Conservation (phyloP, 169 alveolate genomes). For the Plasmodium inui region DNA sequence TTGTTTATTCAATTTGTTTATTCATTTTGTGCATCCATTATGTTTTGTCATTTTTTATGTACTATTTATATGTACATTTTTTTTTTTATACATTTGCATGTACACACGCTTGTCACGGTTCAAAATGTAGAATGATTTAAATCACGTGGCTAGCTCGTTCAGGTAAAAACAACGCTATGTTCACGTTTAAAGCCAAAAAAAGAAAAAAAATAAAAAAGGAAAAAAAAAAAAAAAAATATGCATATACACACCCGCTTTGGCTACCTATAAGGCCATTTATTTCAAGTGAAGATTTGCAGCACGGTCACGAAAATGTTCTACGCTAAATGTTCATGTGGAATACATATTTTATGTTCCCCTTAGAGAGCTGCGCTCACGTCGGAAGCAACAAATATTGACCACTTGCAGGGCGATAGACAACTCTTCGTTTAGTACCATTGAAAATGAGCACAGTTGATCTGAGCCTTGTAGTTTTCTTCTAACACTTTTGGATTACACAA, state of each 20-base stretch:
- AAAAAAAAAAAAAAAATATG: slow-evolving; percentile 30
- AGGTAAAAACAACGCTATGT: slow-evolving; percentile 6
- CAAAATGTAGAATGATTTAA: background rate
- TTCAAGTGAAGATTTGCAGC: background rate
- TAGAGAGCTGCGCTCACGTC: background rate
- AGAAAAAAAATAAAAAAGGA: slow-evolving; percentile 16
- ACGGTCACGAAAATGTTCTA: background rate
- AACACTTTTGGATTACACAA: background rate
- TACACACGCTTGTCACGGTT: background rate
- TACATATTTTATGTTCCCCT: background rate
- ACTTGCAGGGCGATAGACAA: background rate
- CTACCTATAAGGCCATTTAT: slow-evolving; percentile 14
- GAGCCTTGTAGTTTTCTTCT: background rate
- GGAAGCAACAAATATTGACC: slow-evolving; percentile 15
- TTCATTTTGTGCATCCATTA: background rate
- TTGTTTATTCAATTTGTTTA: background rate
- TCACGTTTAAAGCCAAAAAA: slow-evolving; percentile 3
- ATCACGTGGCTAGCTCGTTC: slow-evolving; percentile 21
- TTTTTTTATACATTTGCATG: background rate
- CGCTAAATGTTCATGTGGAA: slow-evolving; percentile 1
- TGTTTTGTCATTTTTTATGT: slow-evolving; percentile 11
- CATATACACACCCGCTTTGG: slow-evolving; percentile 14
- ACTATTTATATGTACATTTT: background rate
- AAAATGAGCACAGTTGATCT: background rate
- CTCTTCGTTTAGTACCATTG: background rate